phyloP scores from a whole-genome alignment of 2,329 filamentous ascomycete species.

The Hymenoscyphus albidus region DNA sequence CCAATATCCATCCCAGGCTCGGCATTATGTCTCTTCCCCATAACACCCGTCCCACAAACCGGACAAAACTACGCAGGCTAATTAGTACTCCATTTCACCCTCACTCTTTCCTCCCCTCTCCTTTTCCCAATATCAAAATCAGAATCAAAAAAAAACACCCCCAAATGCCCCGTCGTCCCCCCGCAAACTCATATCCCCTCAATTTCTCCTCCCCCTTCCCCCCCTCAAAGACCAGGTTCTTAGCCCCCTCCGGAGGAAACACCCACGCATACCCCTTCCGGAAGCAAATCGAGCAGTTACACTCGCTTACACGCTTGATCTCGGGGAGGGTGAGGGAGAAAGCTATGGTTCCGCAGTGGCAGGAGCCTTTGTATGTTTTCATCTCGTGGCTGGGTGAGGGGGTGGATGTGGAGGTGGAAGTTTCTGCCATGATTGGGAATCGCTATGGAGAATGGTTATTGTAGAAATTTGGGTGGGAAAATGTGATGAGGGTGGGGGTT shows the following conservation, averaged over 20 bases:
- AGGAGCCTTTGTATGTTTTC: slow-evolving; percentile 48
- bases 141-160: slow-evolving; percentile 1
- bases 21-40: slow-evolving; percentile 33
- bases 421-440: not conserved
- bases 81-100: not conserved
- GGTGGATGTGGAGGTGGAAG: not conserved
- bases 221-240: slow-evolving; percentile 43
- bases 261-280: slow-evolving; percentile 46
- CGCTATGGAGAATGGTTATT: no score
- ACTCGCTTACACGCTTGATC: slow-evolving; percentile 52
- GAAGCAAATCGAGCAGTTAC: slow-evolving; percentile 65
- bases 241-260: slow-evolving; percentile 30
- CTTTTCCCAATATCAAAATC: not conserved
- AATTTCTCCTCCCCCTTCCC: slow-evolving; percentile 47
- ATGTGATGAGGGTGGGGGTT: not conserved
- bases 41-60: slow-evolving; percentile 45
- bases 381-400: slow-evolving; percentile 2
- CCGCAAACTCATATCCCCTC: slow-evolving; percentile 44
- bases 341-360: slow-evolving; percentile 53
- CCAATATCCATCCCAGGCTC: slow-evolving; percentile 33
- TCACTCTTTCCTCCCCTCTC: not conserved
- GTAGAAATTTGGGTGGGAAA: not conserved
- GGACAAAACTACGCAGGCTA: slow-evolving; percentile 47
- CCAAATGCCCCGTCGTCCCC: slow-evolving; percentile 41
- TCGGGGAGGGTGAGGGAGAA: slow-evolving; percentile 52